Conservation (phyloP, 2,329 filamentous ascomycete species). For the Cladosporium sp. region DNA sequence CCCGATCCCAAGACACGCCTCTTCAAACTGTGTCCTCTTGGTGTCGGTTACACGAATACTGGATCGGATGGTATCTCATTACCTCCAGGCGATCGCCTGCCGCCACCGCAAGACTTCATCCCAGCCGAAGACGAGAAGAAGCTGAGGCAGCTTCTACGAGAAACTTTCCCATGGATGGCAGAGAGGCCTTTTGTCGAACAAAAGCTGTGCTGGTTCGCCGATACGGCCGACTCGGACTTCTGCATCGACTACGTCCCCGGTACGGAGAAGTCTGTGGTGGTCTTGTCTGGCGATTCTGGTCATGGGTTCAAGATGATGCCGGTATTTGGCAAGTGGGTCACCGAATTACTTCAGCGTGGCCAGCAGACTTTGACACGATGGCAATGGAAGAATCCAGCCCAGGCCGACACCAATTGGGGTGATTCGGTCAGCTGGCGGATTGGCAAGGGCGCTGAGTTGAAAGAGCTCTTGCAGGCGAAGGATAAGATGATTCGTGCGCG, state of each 20-base stretch:
- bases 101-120: constrained; percentile 46
- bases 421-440: constrained; percentile 47
- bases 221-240: constrained; percentile 57
- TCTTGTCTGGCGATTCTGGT: constrained; percentile 55
- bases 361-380: constrained; percentile 45
- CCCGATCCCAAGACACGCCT: constrained; percentile 55
- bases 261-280: constrained; percentile 43
- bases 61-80: constrained; percentile 41
- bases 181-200: constrained; percentile 53
- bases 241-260: constrained; percentile 55
- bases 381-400: constrained; percentile 46
- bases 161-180: constrained; percentile 50
- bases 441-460: constrained; percentile 29
- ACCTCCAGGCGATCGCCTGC: constrained; percentile 37
- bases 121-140: constrained; percentile 50
- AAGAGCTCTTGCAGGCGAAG: constrained; percentile 20
- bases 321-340: constrained; percentile 53
- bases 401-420: constrained; percentile 36
- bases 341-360: constrained; percentile 41
- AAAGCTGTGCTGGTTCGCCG: constrained; percentile 60
- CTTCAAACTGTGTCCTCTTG: constrained; percentile 57
- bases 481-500: constrained; percentile 20
- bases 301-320: constrained; percentile 62
- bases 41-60: constrained; percentile 52
- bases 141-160: constrained; percentile 46